Percentiles rank a stretch among this genome's conserved stretches.
Evolutionary conservation across 495 filamentous ascomycete genomes (phyloP).

Genomic region (Penicillium macrosclerotiorum): DNA sequence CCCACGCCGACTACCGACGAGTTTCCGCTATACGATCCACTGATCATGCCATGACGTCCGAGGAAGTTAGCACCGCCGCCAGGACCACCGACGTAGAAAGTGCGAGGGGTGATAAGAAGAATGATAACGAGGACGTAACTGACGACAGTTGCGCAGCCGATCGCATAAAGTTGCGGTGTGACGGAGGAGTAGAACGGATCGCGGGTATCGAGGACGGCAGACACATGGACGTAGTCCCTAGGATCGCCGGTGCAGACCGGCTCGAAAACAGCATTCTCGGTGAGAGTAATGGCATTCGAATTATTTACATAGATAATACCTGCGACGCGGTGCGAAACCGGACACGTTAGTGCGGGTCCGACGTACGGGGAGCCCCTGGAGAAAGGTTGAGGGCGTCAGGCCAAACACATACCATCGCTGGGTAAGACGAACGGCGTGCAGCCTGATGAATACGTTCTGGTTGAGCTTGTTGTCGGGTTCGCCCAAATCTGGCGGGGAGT

Average conservation of each 20-base stretch:
- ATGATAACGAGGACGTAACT: constrained; percentile 94
- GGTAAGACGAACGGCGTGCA: constrained; percentile 66
- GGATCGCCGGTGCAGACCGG: constrained; percentile 55
- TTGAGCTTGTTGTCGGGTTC: constrained; percentile 43
- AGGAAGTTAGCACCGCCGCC: constrained; percentile 65
- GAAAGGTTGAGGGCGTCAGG: not conserved
- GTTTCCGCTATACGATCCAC: constrained; percentile 63
- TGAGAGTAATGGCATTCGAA: constrained; percentile 58
- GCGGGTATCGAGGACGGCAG: constrained; percentile 55
- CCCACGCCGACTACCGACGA: constrained; percentile 81
- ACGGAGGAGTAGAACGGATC: constrained; percentile 94
- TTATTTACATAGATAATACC: constrained; percentile 60
- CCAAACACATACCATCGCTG: constrained; percentile 38
- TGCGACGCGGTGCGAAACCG: constrained; percentile 3
- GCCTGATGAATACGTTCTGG: constrained; percentile 36
- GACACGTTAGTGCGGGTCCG: not conserved
- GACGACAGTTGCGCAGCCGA: constrained; percentile 85
- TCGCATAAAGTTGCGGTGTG: constrained; percentile 85
- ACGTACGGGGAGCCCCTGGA: not conserved
- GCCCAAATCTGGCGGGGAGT: constrained; percentile 54
- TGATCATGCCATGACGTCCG: constrained; percentile 82
- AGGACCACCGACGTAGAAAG: constrained; percentile 80
- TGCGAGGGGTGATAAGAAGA: constrained; percentile 86
- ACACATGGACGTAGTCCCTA: constrained; percentile 27
- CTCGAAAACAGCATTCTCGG: constrained; percentile 58